Conservation (phyloP, 179 eudicot genomes). For the Spinacia oleracea region DNA sequence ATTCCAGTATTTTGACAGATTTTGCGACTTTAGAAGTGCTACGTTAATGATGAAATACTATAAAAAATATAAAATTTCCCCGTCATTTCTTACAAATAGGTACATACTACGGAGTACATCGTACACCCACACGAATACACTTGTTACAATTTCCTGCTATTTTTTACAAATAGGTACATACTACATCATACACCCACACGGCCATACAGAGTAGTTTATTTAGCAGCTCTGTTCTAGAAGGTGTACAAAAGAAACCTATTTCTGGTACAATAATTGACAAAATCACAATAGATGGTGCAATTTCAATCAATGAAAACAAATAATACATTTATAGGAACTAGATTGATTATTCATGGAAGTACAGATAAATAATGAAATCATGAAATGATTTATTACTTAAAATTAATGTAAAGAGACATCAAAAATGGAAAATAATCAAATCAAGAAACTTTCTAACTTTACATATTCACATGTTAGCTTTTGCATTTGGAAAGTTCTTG, state of each 20-base stretch:
- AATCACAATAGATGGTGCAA: not conserved
- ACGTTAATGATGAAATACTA: too few relatives aligned
- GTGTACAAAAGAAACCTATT: not conserved
- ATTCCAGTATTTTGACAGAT: too few relatives aligned
- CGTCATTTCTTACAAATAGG: too few relatives aligned
- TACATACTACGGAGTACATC: too few relatives aligned
- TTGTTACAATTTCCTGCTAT: too few relatives aligned
- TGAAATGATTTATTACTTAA: constrained; percentile 6
- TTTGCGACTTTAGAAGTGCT: too few relatives aligned
- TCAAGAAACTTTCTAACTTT: constrained; percentile 1
- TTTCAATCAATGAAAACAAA: not conserved
- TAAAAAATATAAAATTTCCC: too few relatives aligned
- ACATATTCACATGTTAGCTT: constrained; percentile 2
- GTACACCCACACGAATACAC: too few relatives aligned
- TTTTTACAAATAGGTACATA: too few relatives aligned
- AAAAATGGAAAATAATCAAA: constrained; percentile 17
- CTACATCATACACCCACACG: too few relatives aligned
- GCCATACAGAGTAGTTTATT: too few relatives aligned
- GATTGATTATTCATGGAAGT: not conserved
- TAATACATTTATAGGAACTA: not conserved
- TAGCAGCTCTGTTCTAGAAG: not conserved
- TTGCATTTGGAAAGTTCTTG: constrained; percentile 8
- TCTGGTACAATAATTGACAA: not conserved
- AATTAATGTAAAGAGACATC: not conserved
- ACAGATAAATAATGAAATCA: constrained; percentile 12